A percentile compares a stretch with the other conserved stretches of the same genome.
Conservation (phyloP, 2,329 filamentous ascomycete species). For the Cladosporium phlei region DNA sequence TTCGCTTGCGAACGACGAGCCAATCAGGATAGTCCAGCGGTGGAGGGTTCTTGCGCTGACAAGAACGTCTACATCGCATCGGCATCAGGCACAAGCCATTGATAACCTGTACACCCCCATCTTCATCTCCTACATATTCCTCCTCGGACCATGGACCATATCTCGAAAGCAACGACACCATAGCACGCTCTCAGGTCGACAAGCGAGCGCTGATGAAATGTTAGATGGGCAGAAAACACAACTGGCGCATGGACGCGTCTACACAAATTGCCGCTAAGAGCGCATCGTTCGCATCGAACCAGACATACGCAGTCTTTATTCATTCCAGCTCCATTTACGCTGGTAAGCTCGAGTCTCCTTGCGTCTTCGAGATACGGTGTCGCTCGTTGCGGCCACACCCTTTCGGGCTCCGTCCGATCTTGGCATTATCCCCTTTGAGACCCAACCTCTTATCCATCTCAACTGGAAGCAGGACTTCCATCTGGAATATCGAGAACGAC, state of each 20-base stretch:
- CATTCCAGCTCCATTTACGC: not conserved
- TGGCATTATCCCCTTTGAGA: conserved; percentile 18
- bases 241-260: conserved; percentile 11
- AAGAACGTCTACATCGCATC: no score
- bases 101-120: no score
- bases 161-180: not conserved
- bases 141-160: no score
- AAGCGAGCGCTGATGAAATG: not conserved
- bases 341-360: not conserved
- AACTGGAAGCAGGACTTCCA: conserved; percentile 18
- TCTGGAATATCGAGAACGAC: conserved; percentile 20
- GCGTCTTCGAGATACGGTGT: conserved; percentile 1
- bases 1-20: no score
- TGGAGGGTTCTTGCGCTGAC: no score
- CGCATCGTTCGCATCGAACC: conserved; percentile 5
- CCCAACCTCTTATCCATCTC: conserved; percentile 22
- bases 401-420: conserved; percentile 15
- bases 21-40: no score
- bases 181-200: not conserved
- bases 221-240: conserved; percentile 7
- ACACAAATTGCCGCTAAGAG: not conserved
- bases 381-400: not conserved
- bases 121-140: no score
- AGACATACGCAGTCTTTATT: not conserved
- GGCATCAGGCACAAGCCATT: no score